Evolutionary conservation across 352 stramenopile species (phyloP).

Genomic region (Phytopythium boreale): DNA sequence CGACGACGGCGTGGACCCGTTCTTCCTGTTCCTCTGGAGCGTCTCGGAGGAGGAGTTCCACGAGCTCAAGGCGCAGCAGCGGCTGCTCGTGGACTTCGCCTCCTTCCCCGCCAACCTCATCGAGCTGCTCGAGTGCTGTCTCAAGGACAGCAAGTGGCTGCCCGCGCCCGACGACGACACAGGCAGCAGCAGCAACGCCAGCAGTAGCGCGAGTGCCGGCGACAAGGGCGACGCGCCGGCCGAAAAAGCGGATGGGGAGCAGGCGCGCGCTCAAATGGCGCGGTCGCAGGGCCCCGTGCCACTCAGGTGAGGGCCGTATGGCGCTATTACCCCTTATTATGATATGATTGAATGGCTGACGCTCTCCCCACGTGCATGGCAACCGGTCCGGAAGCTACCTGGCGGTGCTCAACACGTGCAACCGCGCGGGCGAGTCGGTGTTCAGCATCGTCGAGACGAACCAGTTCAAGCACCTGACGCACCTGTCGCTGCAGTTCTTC

Average conservation of each 20-base stretch:
- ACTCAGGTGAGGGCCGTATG: slow-evolving; percentile 38
- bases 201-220: slow-evolving; percentile 1
- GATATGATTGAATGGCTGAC: not conserved
- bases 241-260: slow-evolving; percentile 8
- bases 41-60: slow-evolving; percentile 95
- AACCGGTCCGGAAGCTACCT: slow-evolving; percentile 52
- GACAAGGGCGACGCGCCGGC: slow-evolving; percentile 3
- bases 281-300: slow-evolving; percentile 68
- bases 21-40: slow-evolving; percentile 91
- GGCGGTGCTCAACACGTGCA: slow-evolving; percentile 74
- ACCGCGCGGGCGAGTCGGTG: slow-evolving; percentile 54
- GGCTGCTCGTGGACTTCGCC: slow-evolving; percentile 92
- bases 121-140: slow-evolving; percentile 88
- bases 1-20: slow-evolving; percentile 88
- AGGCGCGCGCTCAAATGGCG: slow-evolving; percentile 23
- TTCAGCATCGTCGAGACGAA: slow-evolving; percentile 95
- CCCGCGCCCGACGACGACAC: slow-evolving; percentile 18
- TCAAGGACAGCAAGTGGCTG: slow-evolving; percentile 62
- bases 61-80: slow-evolving; percentile 92
- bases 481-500: slow-evolving; percentile 88
- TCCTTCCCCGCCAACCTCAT: slow-evolving; percentile 92
- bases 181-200: not conserved
- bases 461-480: slow-evolving; percentile 93
- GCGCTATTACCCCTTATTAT: slow-evolving; percentile 2
- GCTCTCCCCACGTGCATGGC: slow-evolving; percentile 2